Base-by-base conservation (phyloP, 805 yeast species). In the Saccharomyces mikatae region DNA sequence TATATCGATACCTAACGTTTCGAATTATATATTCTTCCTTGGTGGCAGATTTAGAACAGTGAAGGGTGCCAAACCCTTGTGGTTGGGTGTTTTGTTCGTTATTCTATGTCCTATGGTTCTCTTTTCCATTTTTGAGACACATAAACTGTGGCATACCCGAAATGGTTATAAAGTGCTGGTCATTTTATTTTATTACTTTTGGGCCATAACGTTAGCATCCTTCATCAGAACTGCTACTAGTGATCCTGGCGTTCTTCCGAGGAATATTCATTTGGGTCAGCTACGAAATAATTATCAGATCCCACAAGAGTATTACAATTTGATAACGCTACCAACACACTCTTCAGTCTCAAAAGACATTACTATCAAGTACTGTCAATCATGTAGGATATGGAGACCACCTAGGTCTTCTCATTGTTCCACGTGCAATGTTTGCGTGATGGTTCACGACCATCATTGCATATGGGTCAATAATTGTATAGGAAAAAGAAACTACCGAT, bases 351-450 rank as follows among this genome's bases (percentile, higher is more conserved):
- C 24, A 21, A 47, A 48, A 10, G 26, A n/a, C 14, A 49, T 53
- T 9, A 58, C 54, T 1, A 80, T 81, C 26, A 80, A 80, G 60
- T 84, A 84, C 65, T 85, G 91, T 61, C 49, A 78, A 1, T 76
- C 84, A 0, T 88, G 96, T 63, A 71, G 79, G 30, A 76, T 82
- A 47, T 87, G 95, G 92, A 70, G 92, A 59, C 85, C 89, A 9
- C 88, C 90, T 1, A 70, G 95, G 52, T 71, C 90, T 0, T 80
- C 85, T 53, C 96, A 88, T 67, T 88, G 96, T 63, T 75, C 83
- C 1, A 74, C 74, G 2, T 88, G 96, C 69, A 81, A 80, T 57
- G 74, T 74, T 6, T 89, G 96, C 63, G 73, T 87, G 21, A 65
- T 75, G 36, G 67, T 74, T 55, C 85, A 82, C 64, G 95, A 87